phyloP scores from a whole-genome alignment of 805 yeast genomes.

The Barnettozyma sucrosica region DNA sequence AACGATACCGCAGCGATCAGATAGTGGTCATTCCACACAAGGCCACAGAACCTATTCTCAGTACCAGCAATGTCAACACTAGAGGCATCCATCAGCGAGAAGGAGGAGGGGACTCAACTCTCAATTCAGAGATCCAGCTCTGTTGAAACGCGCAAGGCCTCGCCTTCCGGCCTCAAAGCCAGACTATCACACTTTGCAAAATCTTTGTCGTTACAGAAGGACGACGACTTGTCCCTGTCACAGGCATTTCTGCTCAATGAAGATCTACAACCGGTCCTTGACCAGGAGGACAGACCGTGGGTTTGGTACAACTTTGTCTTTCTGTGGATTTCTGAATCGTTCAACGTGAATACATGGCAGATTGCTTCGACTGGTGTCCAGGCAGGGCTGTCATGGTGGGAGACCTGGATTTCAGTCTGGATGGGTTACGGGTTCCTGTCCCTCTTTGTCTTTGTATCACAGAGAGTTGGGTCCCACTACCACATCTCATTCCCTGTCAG shows the following conservation, averaged over 20 bases:
- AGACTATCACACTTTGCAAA: conserved; percentile 4
- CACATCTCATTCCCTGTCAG: conserved; percentile 84
- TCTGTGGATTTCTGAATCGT: conserved; percentile 87
- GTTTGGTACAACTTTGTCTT: conserved; percentile 72
- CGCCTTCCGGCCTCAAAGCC: conserved; percentile 1
- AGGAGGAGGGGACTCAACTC: not conserved
- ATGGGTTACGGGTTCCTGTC: conserved; percentile 72
- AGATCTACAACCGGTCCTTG: conserved; percentile 72
- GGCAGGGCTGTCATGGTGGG: conserved; percentile 86
- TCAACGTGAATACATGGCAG: conserved; percentile 87
- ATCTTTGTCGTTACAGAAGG: conserved; percentile 16
- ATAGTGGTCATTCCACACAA: not conserved
- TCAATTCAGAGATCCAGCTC: not conserved
- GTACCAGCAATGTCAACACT: not conserved
- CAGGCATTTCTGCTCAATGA: conserved; percentile 66
- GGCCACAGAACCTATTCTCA: not conserved
- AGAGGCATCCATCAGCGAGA: not conserved
- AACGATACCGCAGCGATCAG: not conserved
- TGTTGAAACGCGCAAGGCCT: not conserved
- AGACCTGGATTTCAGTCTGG: conserved; percentile 85
- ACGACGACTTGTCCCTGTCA: conserved; percentile 36
- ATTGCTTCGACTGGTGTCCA: conserved; percentile 81
- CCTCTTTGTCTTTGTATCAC: conserved; percentile 60
- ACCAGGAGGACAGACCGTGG: conserved; percentile 73
- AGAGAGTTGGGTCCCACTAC: conserved; percentile 74